Evolutionary conservation across 441 rosid species (phyloP), one percentile per base, ranked within the genome.

Genomic region (Biscutella laevigata): DNA sequence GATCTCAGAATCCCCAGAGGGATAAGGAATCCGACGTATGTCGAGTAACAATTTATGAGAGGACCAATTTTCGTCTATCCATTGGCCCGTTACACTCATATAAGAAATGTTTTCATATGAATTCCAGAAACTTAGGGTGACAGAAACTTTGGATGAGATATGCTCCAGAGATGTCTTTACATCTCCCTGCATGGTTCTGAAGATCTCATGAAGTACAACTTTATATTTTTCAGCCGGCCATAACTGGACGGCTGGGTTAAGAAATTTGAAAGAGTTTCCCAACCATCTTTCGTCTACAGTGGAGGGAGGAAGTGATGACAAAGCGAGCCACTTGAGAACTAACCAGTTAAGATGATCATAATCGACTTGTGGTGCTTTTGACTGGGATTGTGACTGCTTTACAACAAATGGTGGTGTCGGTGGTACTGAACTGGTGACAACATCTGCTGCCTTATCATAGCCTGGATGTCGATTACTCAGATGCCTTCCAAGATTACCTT

Each of bases 341-440:
- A 86, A 72, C 97, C 97, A 90, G 68, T 90, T 90, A 25, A 87
- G 73, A 74, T 87, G 89, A 83, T 84, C 95, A 57, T 79, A 84
- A 56, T 90, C 95, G 61, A 90, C 74, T 34, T 73, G 89, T 0
- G 67, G 49, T 4, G 76, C 45, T 68, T 81, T 82, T 14, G 67
- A 76, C 21, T 73, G 89, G 39, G 68, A 59, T 60, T 69, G 87
- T 61, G 81, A 45, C 57, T 75, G 83, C 66, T 81, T 84, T 1
- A 15, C 57, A 45, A 72, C 56, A 14, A 71, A 68, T n/a, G 74
- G 17, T 14, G 67, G 32, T 13, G 71, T 66, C 41, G 68, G 88
- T 22, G 79, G 72, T 13, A 77, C 57, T 20, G 77, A 61, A 65
- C 22, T 72, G 24, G 75, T 40, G 27, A 74, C 64, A 56, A 45